A percentile compares a stretch with the other conserved stretches of the same genome.
These are phyloP conservation scores for Yamadazyma philogaea DNA, from an alignment of 805 yeast genomes.

Conservation along the genomic window DNA sequence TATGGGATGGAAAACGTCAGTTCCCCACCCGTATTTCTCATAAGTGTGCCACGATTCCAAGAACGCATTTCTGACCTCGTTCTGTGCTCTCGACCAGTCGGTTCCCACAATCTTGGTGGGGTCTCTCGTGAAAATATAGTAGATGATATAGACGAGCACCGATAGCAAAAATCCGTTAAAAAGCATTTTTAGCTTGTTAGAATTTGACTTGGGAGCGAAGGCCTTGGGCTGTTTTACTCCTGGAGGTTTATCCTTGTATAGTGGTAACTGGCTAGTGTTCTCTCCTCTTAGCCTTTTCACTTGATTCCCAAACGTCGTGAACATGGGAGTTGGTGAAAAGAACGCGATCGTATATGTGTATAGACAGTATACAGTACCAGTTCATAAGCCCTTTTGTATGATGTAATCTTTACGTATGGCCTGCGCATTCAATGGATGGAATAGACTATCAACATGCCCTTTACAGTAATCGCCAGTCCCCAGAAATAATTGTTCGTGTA, in stretches of 20 bases:
- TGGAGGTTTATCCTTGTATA: conserved; percentile 35
- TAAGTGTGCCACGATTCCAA: conserved; percentile 77
- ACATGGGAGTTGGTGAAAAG: conserved; percentile 1
- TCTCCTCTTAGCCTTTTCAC: conserved; percentile 4
- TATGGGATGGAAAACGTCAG: conserved; percentile 74
- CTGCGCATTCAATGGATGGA: too few species aligned
- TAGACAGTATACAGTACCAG: too few species aligned
- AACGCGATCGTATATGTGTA: too few species aligned
- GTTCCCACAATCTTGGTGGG: conserved; percentile 5
- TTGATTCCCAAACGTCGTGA: conserved; percentile 6
- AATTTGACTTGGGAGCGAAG: conserved; percentile 8
- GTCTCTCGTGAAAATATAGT: conserved; percentile 18
- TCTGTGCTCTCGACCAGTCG: conserved; percentile 49
- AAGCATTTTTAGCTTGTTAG: conserved; percentile 30
- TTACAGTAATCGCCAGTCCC: too few species aligned
- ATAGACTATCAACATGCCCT: too few species aligned
- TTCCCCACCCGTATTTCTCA: conserved; percentile 76
- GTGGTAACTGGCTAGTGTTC: conserved; percentile 21
- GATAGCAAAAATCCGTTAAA: conserved; percentile 42
- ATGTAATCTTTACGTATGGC: too few species aligned
- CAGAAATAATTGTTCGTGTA: too few species aligned
- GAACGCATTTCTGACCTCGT: conserved; percentile 64
- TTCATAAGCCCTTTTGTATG: too few species aligned
- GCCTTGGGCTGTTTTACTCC: background rate
- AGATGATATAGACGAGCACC: conserved; percentile 39